These are phyloP conservation scores for Stentor coeruleus DNA, from an alignment of 73 alveolate species.

Conservation along the genomic window DNA sequence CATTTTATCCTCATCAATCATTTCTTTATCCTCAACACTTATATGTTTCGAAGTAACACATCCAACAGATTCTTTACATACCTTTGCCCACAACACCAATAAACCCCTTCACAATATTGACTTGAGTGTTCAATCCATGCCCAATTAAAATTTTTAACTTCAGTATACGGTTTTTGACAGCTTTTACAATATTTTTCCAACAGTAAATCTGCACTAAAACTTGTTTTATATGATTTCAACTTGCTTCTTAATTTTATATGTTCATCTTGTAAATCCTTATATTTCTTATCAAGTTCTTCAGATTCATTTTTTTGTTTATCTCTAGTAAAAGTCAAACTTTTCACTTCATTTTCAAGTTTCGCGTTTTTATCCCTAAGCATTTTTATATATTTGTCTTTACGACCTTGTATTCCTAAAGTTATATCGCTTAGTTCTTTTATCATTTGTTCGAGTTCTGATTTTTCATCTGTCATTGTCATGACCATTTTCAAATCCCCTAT, in stretches of 20 bases:
- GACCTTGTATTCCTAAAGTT: neutral
- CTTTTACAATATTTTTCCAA: constrained; percentile 45
- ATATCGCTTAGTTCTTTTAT: neutral
- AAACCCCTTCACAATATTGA: constrained; percentile 54
- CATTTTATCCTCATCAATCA: constrained; percentile 32
- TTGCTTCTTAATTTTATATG: constrained; percentile 37
- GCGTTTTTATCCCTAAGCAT: neutral
- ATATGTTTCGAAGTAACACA: constrained; percentile 60
- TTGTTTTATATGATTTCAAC: neutral
- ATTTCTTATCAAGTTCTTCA: constrained; percentile 16
- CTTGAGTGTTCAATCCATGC: constrained; percentile 53
- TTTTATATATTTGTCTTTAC: too few relatives aligned
- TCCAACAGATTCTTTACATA: constrained; percentile 52
- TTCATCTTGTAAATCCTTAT: constrained; percentile 28
- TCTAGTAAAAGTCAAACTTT: neutral
- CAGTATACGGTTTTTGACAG: constrained; percentile 55
- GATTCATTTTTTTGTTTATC: neutral
- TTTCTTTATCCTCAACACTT: constrained; percentile 63
- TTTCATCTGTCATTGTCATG: too few relatives aligned
- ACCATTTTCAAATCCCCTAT: too few relatives aligned
- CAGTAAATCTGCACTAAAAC: constrained; percentile 27
- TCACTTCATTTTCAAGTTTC: neutral
- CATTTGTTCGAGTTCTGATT: neutral
- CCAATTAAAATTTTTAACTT: constrained; percentile 63
- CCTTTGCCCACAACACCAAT: constrained; percentile 77